Evolutionary conservation across 441 rosid genomes (phyloP).

Genomic region (Codiaeum variegatum): DNA sequence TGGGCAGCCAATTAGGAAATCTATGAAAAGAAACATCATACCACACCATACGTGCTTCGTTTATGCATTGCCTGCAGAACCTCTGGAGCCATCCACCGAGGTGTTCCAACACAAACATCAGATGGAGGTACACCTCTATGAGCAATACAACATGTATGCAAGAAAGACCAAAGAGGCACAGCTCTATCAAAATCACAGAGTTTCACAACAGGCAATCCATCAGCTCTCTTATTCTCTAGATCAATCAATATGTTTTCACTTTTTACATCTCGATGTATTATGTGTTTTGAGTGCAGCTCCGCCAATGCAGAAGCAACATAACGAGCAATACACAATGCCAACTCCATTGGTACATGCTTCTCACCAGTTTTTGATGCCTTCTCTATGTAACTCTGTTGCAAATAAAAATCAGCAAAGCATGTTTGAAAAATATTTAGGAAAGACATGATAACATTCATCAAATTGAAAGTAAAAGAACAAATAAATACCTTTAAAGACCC

Average conservation of each 20-base stretch:
- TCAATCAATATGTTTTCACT: conserved; percentile 92
- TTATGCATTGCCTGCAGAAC: conserved; percentile 75
- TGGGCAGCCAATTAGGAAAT: background rate
- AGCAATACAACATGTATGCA: conserved; percentile 79
- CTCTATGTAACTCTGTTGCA: conserved; percentile 58
- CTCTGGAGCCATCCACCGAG: conserved; percentile 99
- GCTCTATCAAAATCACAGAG: conserved; percentile 97
- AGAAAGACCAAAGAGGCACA: conserved; percentile 74
- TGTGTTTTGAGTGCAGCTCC: conserved; percentile 81
- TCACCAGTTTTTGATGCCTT: conserved; percentile 63
- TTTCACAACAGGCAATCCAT: conserved; percentile 69
- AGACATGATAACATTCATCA: background rate
- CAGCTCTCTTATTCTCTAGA: conserved; percentile 48
- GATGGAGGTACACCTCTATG: conserved; percentile 80
- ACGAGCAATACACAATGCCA: conserved; percentile 65
- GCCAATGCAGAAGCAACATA: conserved; percentile 72
- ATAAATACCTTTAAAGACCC: conserved; percentile 73
- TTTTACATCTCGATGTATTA: conserved; percentile 93
- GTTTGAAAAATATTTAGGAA: conserved; percentile 6
- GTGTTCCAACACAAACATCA: conserved; percentile 87
- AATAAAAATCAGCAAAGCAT: conserved; percentile 17
- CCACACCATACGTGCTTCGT: conserved; percentile 62
- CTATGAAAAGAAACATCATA: conserved; percentile 30
- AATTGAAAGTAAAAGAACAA: background rate
- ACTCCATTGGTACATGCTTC: conserved; percentile 56